These are phyloP conservation scores for Zymoseptoria brevis DNA, from an alignment of 2,329 filamentous ascomycete species.

Conservation along the genomic window DNA sequence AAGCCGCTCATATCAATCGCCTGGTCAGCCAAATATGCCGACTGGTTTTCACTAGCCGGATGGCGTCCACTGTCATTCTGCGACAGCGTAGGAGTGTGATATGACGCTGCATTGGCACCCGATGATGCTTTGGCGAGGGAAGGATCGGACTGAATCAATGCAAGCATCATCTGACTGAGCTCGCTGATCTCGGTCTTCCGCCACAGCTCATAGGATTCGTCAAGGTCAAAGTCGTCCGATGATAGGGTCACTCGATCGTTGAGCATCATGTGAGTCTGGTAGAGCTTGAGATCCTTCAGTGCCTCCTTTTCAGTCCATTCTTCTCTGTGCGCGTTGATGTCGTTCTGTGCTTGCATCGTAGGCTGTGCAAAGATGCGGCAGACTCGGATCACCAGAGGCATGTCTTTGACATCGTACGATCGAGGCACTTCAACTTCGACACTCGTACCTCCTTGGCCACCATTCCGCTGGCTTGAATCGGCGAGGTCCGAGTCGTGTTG, in stretches of 20 bases:
- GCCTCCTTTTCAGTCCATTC: slow-evolving; percentile 89
- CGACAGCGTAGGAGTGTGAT: slow-evolving; percentile 17
- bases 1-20: slow-evolving; percentile 60
- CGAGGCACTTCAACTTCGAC: slow-evolving; percentile 77
- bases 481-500: slow-evolving; percentile 87
- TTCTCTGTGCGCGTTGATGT: slow-evolving; percentile 73
- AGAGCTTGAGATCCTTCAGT: slow-evolving; percentile 82
- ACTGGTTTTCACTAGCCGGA: slow-evolving; percentile 32
- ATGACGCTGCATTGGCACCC: slow-evolving; percentile 33
- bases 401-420: slow-evolving; percentile 91
- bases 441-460: slow-evolving; percentile 53
- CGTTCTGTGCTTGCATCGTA: slow-evolving; percentile 71
- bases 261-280: slow-evolving; percentile 80
- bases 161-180: slow-evolving; percentile 86
- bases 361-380: slow-evolving; percentile 77
- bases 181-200: slow-evolving; percentile 82
- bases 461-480: slow-evolving; percentile 50
- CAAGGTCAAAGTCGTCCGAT: slow-evolving; percentile 79
- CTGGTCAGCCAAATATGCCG: slow-evolving; percentile 56
- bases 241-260: slow-evolving; percentile 69
- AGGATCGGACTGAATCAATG: slow-evolving; percentile 77
- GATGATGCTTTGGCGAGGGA: slow-evolving; percentile 72
- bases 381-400: slow-evolving; percentile 85
- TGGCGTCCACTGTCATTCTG: slow-evolving; percentile 29
- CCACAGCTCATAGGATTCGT: slow-evolving; percentile 84